Conservation (phyloP, 352 stramenopile species). For the Halophytophthora polymorphica region DNA sequence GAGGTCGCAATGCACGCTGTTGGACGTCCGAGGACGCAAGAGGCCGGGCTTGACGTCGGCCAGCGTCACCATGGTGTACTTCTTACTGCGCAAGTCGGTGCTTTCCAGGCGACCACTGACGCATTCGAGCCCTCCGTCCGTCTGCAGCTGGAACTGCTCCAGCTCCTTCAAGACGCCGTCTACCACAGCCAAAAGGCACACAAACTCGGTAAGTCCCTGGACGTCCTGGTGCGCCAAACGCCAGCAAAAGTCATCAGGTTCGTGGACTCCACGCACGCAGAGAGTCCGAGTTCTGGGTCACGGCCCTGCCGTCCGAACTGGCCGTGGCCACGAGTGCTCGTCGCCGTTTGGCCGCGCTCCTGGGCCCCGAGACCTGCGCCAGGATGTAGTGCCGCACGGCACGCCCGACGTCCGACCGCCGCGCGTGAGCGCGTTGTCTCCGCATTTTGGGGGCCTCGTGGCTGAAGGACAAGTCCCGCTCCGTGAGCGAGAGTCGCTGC, state of each 20-base stretch:
- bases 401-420: slow-evolving; percentile 33
- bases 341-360: slow-evolving; percentile 2
- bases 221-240: neutral
- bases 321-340: neutral
- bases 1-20: slow-evolving; percentile 42
- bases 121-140: slow-evolving; percentile 11
- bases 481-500: slow-evolving; percentile 43
- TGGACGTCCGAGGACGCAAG: slow-evolving; percentile 23
- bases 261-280: slow-evolving; percentile 8
- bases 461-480: slow-evolving; percentile 20
- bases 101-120: slow-evolving; percentile 15
- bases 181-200: slow-evolving; percentile 7
- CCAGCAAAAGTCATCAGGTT: neutral
- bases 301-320: slow-evolving; percentile 14
- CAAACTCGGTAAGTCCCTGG: slow-evolving; percentile 1
- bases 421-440: slow-evolving; percentile 11
- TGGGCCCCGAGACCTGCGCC: slow-evolving; percentile 20
- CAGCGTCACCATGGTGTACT: slow-evolving; percentile 54
- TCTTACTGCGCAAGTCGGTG: slow-evolving; percentile 11
- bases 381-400: slow-evolving; percentile 50
- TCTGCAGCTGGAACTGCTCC: slow-evolving; percentile 37
- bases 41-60: slow-evolving; percentile 38
- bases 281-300: slow-evolving; percentile 22
- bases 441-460: slow-evolving; percentile 9
- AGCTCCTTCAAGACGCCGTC: slow-evolving; percentile 52